Evolutionary conservation across 225 moss, liverwort and hornwort genomes (phyloP), one percentile per base, ranked within the genome.

Genomic region (Thuidium tamariscinum): DNA sequence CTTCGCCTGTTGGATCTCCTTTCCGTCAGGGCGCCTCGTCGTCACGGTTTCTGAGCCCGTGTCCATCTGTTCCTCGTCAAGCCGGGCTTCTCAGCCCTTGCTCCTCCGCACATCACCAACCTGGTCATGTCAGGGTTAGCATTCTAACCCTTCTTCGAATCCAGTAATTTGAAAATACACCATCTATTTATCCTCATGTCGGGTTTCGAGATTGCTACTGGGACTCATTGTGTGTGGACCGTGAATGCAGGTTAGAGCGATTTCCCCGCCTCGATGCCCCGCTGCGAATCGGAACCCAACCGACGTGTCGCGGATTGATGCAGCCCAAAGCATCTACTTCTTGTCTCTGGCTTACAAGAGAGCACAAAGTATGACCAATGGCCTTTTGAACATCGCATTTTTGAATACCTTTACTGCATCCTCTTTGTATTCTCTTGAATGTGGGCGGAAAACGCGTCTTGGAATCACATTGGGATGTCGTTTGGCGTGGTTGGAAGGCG

Each of bases 241-340:
- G 9, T 49, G 60, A n/a, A 36, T 87, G 79, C 88, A 90, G 90
- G 74, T 84, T 44, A 68, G 90, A 88, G 89, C 90, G 18, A 92
- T 92, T 29, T 92, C 90, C 51, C 92, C 92, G 34, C 92, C 92
- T 20, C 87, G 85, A 61, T 92, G 92, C 74, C 90, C 87, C 29
- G 90, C 87, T 34, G 76, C 87, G 6, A 89, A 85, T 1, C 79
- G 55, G 29, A 88, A 86, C 39, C 75, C 87, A 3, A 61, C n/a
- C n/a, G 90, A 92, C 34, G 88, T 92, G 9, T 92, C 92, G 23
- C 83, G 92, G 80, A 90, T 92, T 75, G 92, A 92, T 60, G 74
- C 90, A 11, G 90, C 87, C 29, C 88, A 87, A 15, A 80, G 90
- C 69, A 89, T 82, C 48, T 92, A 90, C 39, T 79, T 92, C 66